Evolutionary conservation across 2,329 filamentous ascomycete species (phyloP), one percentile per base, ranked within the genome.

Genomic region (Leptoxyphium fumago): DNA sequence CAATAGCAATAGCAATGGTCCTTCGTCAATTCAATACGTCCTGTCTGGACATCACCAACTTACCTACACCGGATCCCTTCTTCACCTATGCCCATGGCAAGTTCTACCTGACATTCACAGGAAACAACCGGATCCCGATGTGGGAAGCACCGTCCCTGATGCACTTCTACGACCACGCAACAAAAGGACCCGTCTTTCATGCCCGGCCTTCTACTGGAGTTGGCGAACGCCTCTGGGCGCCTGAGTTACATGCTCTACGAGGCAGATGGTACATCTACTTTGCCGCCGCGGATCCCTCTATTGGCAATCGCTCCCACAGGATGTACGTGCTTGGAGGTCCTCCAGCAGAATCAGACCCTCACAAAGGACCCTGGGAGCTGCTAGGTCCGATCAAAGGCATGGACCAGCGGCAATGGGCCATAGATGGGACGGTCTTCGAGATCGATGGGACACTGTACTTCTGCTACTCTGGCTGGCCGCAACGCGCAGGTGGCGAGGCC

Each of bases 221-320:
- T 13, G n/a, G 10, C 7, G 48, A 50, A 30, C 29, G 48, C 5
- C 59, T 76, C 29, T 76, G 73, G 73, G 73, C 73, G 0, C 73
- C 73, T 1, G 73, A 76, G 58, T 61, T 76, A 0, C 73, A 76
- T 53, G 57, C 57, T 40, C 60, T 75, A 21, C 57, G 66, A 32
- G 68, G 66, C 0, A 63, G 64, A 17, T 76, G 73, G 73, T 76
- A 73, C 55, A 62, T 74, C 47, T 75, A 75, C 55, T 70, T 63
- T 53, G 68, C 60, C 2, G 64, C 61, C 13, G 63, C 61, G 15
- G 54, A 69, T 48, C 63, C 62, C 1, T 47, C 53, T 36, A 51
- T 63, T n/a, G 67, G 67, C 43, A 70, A 70, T 54, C 56, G 56
- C 14, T 61, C 59, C 0, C 67, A 70, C 52, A 55, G 67, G 17